A percentile compares a stretch with the other conserved stretches of the same genome.
These are phyloP conservation scores for Malus sieversii DNA, from an alignment of 306 rosid species.

Conservation along the genomic window DNA sequence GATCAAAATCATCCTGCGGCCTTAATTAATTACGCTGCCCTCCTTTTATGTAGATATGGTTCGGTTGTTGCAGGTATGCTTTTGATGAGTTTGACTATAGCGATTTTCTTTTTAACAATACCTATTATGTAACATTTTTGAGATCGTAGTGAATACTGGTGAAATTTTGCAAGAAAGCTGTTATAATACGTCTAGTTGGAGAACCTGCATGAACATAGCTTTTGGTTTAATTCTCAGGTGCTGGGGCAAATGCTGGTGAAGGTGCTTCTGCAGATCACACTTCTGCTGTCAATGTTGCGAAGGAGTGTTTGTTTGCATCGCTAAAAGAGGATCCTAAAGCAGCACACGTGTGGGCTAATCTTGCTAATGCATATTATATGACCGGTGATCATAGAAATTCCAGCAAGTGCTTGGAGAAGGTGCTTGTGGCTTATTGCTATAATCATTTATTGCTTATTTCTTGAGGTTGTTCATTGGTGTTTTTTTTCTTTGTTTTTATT, in stretches of 20 bases:
- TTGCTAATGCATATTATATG: slow-evolving; percentile 68
- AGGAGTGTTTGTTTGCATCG: slow-evolving; percentile 86
- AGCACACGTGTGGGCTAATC: slow-evolving; percentile 90
- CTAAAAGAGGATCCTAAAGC: slow-evolving; percentile 73
- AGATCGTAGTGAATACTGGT: not conserved
- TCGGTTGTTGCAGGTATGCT: slow-evolving; percentile 77
- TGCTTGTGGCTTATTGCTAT: slow-evolving; percentile 53
- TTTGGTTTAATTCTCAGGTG: slow-evolving; percentile 43
- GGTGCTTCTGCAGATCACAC: slow-evolving; percentile 47
- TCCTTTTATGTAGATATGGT: slow-evolving; percentile 74
- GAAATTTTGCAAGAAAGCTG: no score
- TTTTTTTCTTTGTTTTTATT: slow-evolving; percentile 19
- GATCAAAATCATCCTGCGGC: slow-evolving; percentile 98
- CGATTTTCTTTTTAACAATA: not conserved
- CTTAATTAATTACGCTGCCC: slow-evolving; percentile 74
- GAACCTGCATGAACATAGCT: slow-evolving; percentile 7
- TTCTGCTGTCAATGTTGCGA: slow-evolving; percentile 66
- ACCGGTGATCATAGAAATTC: slow-evolving; percentile 84
- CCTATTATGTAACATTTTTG: not conserved
- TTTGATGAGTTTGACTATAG: slow-evolving; percentile 1
- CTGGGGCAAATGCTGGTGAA: slow-evolving; percentile 80
- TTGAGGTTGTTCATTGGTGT: slow-evolving; percentile 47
- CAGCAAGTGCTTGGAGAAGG: slow-evolving; percentile 96
- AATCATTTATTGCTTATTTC: slow-evolving; percentile 38
- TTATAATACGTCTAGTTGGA: slow-evolving; percentile 4